phyloP scores from a whole-genome alignment of 129 eudicot genomes.

The Chrysanthemum lavandulifolium region DNA sequence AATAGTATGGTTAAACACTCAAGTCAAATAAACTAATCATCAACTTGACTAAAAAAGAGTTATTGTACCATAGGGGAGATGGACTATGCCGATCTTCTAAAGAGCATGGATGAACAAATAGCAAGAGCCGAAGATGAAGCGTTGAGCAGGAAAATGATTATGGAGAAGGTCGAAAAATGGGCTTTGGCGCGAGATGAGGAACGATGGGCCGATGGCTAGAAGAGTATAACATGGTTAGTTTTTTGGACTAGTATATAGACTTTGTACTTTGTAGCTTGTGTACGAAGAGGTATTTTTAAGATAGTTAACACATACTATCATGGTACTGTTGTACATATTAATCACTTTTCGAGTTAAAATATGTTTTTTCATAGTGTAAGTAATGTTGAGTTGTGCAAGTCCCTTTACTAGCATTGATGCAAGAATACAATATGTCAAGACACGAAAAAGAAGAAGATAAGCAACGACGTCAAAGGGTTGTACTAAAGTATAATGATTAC shows the following conservation, averaged over 20 bases:
- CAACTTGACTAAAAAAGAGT: neutral
- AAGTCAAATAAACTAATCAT: neutral
- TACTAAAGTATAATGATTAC: too few relatives aligned
- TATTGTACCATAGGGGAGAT: slow-evolving; percentile 56
- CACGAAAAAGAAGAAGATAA: slow-evolving; percentile 74
- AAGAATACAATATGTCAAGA: slow-evolving; percentile 65
- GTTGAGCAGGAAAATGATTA: slow-evolving; percentile 60
- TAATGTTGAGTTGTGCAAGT: slow-evolving; percentile 40
- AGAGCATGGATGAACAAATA: slow-evolving; percentile 71
- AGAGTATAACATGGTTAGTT: slow-evolving; percentile 72
- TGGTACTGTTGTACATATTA: neutral
- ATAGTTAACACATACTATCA: slow-evolving; percentile 1
- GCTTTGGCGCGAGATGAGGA: slow-evolving; percentile 77
- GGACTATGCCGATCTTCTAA: slow-evolving; percentile 70
- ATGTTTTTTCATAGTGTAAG: too few relatives aligned
- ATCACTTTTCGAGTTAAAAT: too few relatives aligned
- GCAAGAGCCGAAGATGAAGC: slow-evolving; percentile 75
- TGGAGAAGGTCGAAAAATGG: slow-evolving; percentile 95
- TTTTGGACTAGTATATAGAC: slow-evolving; percentile 4
- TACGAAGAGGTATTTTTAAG: slow-evolving; percentile 61
- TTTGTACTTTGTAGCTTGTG: neutral
- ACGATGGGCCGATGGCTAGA: slow-evolving; percentile 88
- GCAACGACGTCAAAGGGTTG: slow-evolving; percentile 75
- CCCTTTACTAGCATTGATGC: slow-evolving; percentile 79
- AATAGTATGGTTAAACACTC: neutral